These are phyloP conservation scores for Avena insularis DNA, from an alignment of 176 grass and related monocot genomes.

Conservation along the genomic window DNA sequence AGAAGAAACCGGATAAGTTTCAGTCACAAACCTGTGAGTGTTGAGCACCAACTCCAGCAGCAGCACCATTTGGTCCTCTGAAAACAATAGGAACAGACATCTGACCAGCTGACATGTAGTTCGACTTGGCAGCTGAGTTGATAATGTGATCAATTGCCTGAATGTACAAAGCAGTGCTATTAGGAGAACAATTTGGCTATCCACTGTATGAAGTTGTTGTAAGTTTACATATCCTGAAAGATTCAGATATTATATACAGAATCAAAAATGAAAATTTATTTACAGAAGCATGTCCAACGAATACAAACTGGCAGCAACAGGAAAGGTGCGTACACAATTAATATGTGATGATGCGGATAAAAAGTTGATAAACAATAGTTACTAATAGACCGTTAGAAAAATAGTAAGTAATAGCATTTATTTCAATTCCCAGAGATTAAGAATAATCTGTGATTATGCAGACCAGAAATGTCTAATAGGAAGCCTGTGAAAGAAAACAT, in stretches of 20 bases:
- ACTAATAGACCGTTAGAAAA: background rate
- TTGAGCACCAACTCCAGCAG: conserved; percentile 97
- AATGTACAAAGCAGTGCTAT: conserved; percentile 39
- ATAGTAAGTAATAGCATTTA: background rate
- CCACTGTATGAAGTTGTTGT: background rate
- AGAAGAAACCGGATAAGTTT: conserved; percentile 27
- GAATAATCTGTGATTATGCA: conserved; percentile 23
- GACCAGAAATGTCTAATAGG: conserved; percentile 6
- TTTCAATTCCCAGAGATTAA: background rate
- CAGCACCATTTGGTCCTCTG: conserved; percentile 91
- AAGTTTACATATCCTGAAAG: conserved; percentile 24
- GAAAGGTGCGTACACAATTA: background rate
- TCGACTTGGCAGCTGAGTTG: conserved; percentile 97
- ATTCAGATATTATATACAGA: background rate
- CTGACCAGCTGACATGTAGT: conserved; percentile 97
- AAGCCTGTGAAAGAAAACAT: background rate
- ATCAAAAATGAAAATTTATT: background rate
- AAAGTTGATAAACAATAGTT: background rate
- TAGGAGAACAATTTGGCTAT: background rate
- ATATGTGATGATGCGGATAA: conserved; percentile 8
- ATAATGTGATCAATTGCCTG: conserved; percentile 99
- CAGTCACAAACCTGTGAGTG: conserved; percentile 78
- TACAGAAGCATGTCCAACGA: background rate
- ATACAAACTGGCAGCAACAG: background rate
- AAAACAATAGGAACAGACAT: conserved; percentile 93